Percentiles rank a stretch among this genome's conserved stretches.
Conservation (phyloP, 495 filamentous ascomycete species). For the Lichina pygmaea region DNA sequence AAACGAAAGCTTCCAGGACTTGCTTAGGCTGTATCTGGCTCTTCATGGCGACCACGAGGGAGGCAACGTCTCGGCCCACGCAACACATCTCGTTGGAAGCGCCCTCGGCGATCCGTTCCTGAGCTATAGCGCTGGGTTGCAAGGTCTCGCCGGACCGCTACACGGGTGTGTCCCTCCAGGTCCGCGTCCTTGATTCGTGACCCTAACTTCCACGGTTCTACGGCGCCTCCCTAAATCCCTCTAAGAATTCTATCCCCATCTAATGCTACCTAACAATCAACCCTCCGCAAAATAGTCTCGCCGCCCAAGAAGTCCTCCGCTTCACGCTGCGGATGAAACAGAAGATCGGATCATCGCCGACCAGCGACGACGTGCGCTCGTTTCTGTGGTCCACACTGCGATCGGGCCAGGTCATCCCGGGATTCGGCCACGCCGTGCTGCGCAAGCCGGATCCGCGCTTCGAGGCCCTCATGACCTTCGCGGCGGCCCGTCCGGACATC, state of each 20-base stretch:
- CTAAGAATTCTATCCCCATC: too few relatives aligned
- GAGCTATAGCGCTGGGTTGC: slow-evolving; percentile 82
- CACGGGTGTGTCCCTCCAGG: slow-evolving; percentile 33
- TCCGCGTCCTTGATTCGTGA: background rate
- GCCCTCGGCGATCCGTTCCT: slow-evolving; percentile 88
- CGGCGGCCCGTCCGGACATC: slow-evolving; percentile 57
- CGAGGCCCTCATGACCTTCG: slow-evolving; percentile 90
- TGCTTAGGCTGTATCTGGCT: slow-evolving; percentile 77
- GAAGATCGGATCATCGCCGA: slow-evolving; percentile 49
- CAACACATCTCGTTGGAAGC: slow-evolving; percentile 93
- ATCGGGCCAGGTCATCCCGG: slow-evolving; percentile 81
- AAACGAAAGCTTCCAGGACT: slow-evolving; percentile 83
- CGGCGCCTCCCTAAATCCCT: too few relatives aligned
- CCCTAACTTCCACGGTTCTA: too few relatives aligned
- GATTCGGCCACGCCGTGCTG: slow-evolving; percentile 94
- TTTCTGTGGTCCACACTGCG: slow-evolving; percentile 89
- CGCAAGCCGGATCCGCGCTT: slow-evolving; percentile 94
- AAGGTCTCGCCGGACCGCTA: slow-evolving; percentile 81
- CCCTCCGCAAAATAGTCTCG: slow-evolving; percentile 23
- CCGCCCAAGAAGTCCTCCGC: slow-evolving; percentile 88
- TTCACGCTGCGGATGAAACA: slow-evolving; percentile 92
- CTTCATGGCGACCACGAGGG: slow-evolving; percentile 97
- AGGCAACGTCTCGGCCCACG: slow-evolving; percentile 87
- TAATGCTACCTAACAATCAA: background rate
- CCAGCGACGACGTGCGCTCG: slow-evolving; percentile 47